phyloP scores from a whole-genome alignment of 441 rosid genomes.

The Viola pubescens region DNA sequence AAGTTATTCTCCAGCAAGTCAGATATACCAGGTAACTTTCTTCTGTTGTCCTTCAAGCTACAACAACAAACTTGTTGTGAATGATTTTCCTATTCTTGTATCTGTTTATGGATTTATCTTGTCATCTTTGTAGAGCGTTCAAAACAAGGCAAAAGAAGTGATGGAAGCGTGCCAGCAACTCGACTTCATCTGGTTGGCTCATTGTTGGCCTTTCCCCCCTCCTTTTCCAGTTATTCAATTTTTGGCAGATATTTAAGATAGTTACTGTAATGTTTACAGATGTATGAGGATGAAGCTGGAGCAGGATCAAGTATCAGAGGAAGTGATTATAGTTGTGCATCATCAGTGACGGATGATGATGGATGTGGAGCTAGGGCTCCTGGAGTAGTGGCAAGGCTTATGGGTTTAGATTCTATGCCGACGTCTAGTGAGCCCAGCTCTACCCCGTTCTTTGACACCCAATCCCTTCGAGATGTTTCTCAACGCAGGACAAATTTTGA shows the following conservation, averaged over 20 bases:
- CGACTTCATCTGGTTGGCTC: conserved; percentile 39
- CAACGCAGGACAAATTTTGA: conserved; percentile 43
- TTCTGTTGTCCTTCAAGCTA: neutral
- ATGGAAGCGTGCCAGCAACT: conserved; percentile 59
- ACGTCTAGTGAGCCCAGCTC: conserved; percentile 50
- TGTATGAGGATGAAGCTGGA: conserved; percentile 57
- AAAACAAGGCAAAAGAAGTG: conserved; percentile 65
- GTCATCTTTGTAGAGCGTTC: conserved; percentile 30
- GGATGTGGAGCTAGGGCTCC: conserved; percentile 75
- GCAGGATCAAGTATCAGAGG: conserved; percentile 46
- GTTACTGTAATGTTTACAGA: conserved; percentile 31
- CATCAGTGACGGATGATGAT: conserved; percentile 85
- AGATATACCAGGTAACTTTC: conserved; percentile 47
- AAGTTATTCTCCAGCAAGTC: conserved; percentile 77
- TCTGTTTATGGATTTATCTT: conserved; percentile 12
- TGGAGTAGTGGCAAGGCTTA: conserved; percentile 89
- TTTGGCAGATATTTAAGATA: conserved; percentile 5
- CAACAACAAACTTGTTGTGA: neutral
- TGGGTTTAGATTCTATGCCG: conserved; percentile 89
- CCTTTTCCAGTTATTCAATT: conserved; percentile 3
- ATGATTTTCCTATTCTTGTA: conserved; percentile 7
- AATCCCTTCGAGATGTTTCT: conserved; percentile 43
- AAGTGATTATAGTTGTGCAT: conserved; percentile 79
- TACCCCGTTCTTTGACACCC: conserved; percentile 53
- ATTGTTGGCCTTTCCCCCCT: conserved; percentile 1